Conservation (phyloP, 2,329 filamentous ascomycete species). For the Diaporthe aspalathi region DNA sequence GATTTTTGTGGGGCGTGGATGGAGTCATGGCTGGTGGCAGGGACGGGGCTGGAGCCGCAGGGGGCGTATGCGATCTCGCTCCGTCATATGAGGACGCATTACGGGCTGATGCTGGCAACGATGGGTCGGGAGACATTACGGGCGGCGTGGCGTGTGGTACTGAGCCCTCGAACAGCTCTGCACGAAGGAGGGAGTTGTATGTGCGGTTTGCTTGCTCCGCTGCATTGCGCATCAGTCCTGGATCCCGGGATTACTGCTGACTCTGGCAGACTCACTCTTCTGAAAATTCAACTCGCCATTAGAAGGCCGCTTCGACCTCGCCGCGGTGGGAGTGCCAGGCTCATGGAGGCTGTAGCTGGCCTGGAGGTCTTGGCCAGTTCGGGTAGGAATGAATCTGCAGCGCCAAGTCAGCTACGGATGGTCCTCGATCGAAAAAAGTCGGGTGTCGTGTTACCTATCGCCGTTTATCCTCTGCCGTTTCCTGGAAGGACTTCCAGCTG, state of each 20-base stretch:
- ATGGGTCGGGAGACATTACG: conserved; percentile 69
- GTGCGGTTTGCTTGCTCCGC: conserved; percentile 96
- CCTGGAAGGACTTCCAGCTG: conserved; percentile 65
- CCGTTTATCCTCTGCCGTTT: conserved; percentile 71
- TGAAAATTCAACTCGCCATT: conserved; percentile 95
- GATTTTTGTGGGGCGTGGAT: conserved; percentile 96
- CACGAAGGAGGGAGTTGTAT: conserved; percentile 86
- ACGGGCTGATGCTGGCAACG: conserved; percentile 61
- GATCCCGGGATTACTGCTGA: neutral
- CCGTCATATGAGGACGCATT: conserved; percentile 70
- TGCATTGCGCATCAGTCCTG: conserved; percentile 47
- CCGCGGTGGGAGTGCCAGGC: conserved; percentile 91
- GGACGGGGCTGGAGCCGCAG: conserved; percentile 71
- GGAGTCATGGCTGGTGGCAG: conserved; percentile 85
- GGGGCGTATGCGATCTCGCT: conserved; percentile 83
- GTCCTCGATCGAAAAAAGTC: conserved; percentile 11
- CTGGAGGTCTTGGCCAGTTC: conserved; percentile 91
- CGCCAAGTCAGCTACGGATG: conserved; percentile 34
- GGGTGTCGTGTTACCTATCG: conserved; percentile 64
- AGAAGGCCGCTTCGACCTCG: conserved; percentile 83
- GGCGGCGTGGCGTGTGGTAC: conserved; percentile 83
- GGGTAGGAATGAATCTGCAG: conserved; percentile 90
- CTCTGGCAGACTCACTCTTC: conserved; percentile 71
- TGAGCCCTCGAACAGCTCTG: conserved; percentile 91
- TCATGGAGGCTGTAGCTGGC: conserved; percentile 95